Evolutionary conservation across 805 yeast genomes (phyloP), one percentile per base, ranked within the genome.

Genomic region (Pichia cabralensis): DNA sequence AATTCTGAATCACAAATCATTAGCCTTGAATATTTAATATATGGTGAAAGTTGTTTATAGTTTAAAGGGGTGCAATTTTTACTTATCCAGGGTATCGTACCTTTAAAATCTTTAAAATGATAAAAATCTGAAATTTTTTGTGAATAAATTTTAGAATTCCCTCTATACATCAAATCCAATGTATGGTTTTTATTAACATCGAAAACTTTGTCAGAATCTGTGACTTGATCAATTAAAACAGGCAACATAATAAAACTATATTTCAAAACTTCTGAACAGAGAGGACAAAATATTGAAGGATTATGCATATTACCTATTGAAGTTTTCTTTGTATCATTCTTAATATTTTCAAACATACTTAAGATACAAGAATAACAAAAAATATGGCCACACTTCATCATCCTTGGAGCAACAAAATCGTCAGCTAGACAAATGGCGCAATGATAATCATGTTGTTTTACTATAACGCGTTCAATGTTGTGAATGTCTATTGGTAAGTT

Each of bases 311-410:
- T 37, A 13, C 40, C 40, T 9, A 41, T 24, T 6, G 37, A 28
- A n/a, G 42, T 55, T 6, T 58, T 55, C 5, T 57, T 53, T 6
- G 58, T 50, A 23, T 42, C 43, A 27, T 38, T 31, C 28, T 28
- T 36, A 17, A 43, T 38, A 14, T 77, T 74, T 24, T 72, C 80
- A 28, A 84, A 60, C 47, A 82, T 72, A 29, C 86, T 71, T 36
- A 86, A 55, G 21, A 89, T 56, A 55, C 99, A 92, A 11, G 86
- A 74, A 36, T 74, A 66, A 52, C 99, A 92, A 49, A 92, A 74
- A 12, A 86, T 69, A 52, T 92, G 99, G 5, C 99, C 98, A 61
- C 99, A 92, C 10, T 76, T 69, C 20, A 85, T 76, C 97, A 92
- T 94, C 36, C 97, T 64, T 3, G 98, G 96, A 0, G 96, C 96